Base-by-base conservation (phyloP, 805 yeast species). In the Sugiyamaella americana region DNA sequence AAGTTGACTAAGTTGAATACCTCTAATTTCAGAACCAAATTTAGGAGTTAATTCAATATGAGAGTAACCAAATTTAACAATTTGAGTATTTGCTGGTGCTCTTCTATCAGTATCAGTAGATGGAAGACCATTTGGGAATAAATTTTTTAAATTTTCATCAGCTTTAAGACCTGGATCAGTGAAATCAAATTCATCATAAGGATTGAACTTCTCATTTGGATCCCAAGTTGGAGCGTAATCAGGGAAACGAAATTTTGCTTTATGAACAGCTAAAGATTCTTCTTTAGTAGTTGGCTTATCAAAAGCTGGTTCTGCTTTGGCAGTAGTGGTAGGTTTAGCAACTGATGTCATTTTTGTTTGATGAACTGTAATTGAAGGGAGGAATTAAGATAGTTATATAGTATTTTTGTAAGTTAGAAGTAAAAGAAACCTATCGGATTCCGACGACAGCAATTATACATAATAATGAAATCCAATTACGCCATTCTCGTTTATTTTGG, bases 141-240 rank as follows among this genome's bases (percentile, higher is more conserved):
- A 67, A 53, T 70, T 73, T 19, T 72, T 69, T 44, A 77, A 71
- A 2, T 62, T 51, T 16, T 79, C 75, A 58, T 81, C 82, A n/a
- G 82, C 88, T 46, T 73, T 68, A 24, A 68, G 61, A 13, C 82
- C 88, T 17, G 81, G 79, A 56, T 82, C 88, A 34, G 63, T 62
- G 57, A 68, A 74, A 58, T 75, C 76, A 64, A 77, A 79, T 48
- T 75, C 75, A 54, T 72, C 70, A 53, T 75, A 68, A 11, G 79
- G 74, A 16, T 69, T 71, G 55, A 62, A 71, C 53, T 74, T 75
- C 56, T 78, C 73, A 17, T 59, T 66, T 20, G 80, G 80, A 59
- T 80, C 78, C 84, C 84, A 80, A 1, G 83, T 73, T 13, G 87
- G 87, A 41, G 80, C 68, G 66, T 76, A 81, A 11, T 75, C 80